Evolutionary conservation across 2,329 filamentous ascomycete genomes (phyloP).

Genomic region (Colletotrichum sojae): DNA sequence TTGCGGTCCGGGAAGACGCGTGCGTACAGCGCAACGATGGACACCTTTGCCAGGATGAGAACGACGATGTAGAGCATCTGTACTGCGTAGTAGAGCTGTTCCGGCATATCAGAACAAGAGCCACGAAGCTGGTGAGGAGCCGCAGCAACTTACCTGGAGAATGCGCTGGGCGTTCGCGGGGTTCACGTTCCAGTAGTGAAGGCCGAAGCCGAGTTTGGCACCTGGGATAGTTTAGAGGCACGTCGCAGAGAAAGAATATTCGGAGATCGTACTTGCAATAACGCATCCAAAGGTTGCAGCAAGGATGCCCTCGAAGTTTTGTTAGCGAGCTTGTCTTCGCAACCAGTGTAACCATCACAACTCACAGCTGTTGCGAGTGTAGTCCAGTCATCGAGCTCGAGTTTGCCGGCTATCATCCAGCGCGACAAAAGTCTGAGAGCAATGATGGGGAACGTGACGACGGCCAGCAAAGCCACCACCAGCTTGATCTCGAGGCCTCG

Average conservation of each 20-base stretch:
- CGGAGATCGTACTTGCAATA: constrained; percentile 11
- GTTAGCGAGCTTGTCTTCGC: background rate
- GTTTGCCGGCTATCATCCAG: background rate
- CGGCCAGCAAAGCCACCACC: constrained; percentile 14
- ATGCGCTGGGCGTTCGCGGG: constrained; percentile 27
- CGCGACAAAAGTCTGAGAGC: constrained; percentile 17
- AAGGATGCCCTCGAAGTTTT: background rate
- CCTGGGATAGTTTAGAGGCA: background rate
- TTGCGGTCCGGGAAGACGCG: constrained; percentile 41
- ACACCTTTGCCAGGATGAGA: constrained; percentile 44
- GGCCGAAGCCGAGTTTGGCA: constrained; percentile 40
- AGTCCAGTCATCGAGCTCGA: constrained; percentile 34
- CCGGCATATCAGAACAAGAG: background rate
- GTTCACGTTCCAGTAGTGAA: constrained; percentile 45
- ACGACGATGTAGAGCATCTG: constrained; percentile 45
- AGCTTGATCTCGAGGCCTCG: constrained; percentile 24
- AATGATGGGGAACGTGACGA: constrained; percentile 24
- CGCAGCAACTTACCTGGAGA: constrained; percentile 7
- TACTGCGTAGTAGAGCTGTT: constrained; percentile 38
- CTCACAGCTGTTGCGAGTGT: constrained; percentile 21
- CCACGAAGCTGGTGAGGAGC: rapidly evolving
- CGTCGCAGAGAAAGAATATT: background rate
- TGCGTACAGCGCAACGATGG: constrained; percentile 44
- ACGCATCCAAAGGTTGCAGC: constrained; percentile 19
- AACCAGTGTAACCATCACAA: background rate